Evolutionary conservation across 768 basidiomycete genomes (phyloP).

Genomic region (Podaxis mareebaensis): DNA sequence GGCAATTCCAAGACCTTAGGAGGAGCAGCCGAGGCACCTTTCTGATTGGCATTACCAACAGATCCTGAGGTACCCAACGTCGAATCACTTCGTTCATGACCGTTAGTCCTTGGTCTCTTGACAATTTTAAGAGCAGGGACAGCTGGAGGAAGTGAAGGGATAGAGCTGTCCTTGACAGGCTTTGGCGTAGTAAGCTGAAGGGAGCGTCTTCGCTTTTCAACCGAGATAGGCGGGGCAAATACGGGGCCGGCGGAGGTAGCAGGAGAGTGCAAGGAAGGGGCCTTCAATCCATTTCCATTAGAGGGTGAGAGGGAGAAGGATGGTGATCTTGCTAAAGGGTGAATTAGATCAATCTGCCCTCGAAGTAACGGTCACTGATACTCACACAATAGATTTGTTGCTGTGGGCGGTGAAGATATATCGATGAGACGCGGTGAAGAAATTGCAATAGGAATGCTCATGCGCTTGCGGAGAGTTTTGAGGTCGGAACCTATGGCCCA

Average conservation of each 20-base stretch:
- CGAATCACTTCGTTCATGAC: slow-evolving; percentile 10
- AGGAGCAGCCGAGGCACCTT: background rate
- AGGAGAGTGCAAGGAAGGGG: background rate
- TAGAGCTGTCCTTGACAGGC: slow-evolving; percentile 1
- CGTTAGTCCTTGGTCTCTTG: slow-evolving; percentile 32
- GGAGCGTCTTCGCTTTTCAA: background rate
- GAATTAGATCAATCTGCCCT: background rate
- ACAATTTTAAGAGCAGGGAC: slow-evolving; percentile 50
- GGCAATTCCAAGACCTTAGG: background rate
- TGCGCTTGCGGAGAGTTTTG: slow-evolving; percentile 6
- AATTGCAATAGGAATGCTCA: slow-evolving; percentile 14
- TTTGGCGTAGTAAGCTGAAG: slow-evolving; percentile 11
- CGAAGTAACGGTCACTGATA: background rate
- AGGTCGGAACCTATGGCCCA: background rate
- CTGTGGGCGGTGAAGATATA: background rate
- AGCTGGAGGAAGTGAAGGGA: slow-evolving; percentile 31
- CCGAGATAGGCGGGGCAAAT: background rate
- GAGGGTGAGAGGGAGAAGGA: background rate
- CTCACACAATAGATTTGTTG: slow-evolving; percentile 2
- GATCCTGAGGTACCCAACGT: background rate
- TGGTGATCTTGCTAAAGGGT: background rate
- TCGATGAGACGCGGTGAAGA: slow-evolving; percentile 15
- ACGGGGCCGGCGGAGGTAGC: background rate
- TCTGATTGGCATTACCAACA: background rate
- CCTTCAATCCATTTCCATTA: background rate